Percentiles rank a stretch among this genome's conserved stretches.
Evolutionary conservation across 2,329 filamentous ascomycete genomes (phyloP).

Genomic region (Fusarium beomiforme): DNA sequence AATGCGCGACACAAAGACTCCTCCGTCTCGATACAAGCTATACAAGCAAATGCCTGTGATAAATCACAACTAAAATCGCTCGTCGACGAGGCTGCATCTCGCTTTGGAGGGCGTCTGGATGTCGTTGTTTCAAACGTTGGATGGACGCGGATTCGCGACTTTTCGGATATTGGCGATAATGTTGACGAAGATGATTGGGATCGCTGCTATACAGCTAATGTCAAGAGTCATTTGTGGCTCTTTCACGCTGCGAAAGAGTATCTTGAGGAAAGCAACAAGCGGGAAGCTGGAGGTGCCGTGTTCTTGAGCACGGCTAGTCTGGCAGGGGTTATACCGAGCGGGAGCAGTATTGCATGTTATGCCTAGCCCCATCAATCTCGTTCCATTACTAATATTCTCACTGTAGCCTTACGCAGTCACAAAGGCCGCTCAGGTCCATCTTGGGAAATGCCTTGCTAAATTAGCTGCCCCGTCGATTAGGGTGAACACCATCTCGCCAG

Average conservation of each 20-base stretch:
- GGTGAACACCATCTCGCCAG: constrained; percentile 69
- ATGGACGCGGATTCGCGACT: constrained; percentile 59
- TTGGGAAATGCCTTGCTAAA: constrained; percentile 63
- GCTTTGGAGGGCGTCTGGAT: constrained; percentile 71
- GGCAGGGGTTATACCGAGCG: constrained; percentile 71
- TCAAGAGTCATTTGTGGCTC: constrained; percentile 70
- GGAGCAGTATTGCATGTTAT: constrained; percentile 63
- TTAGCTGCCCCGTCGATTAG: constrained; percentile 64
- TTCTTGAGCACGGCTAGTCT: constrained; percentile 73
- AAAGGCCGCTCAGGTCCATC: constrained; percentile 76
- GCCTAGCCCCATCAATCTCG: no score
- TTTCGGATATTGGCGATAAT: constrained; percentile 62
- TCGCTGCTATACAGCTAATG: constrained; percentile 67
- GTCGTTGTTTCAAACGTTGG: constrained; percentile 80
- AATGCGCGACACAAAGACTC: background rate
- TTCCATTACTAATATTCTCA: background rate
- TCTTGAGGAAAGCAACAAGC: constrained; percentile 60
- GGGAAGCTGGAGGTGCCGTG: constrained; percentile 56
- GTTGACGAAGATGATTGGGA: constrained; percentile 69
- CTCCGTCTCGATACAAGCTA: constrained; percentile 53
- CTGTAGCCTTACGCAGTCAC: constrained; percentile 76
- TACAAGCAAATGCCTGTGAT: constrained; percentile 61
- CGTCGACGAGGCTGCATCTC: constrained; percentile 66
- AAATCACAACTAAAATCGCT: constrained; percentile 44
- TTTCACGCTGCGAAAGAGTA: constrained; percentile 60